phyloP scores from a whole-genome alignment of 306 rosid species.

The Quercus aquifolioides region DNA sequence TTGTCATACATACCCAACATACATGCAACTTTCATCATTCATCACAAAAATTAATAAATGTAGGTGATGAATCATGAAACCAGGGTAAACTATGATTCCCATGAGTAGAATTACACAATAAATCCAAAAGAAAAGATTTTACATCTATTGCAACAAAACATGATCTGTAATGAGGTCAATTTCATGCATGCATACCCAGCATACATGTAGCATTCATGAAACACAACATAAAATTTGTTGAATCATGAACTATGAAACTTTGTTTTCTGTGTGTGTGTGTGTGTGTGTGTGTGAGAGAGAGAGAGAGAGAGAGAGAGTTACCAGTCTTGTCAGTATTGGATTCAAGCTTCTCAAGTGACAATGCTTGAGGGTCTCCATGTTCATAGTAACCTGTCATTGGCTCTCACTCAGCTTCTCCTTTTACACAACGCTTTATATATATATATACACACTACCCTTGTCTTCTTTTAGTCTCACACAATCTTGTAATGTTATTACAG shows the following conservation, averaged over 20 bases:
- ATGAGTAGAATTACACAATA: too few relatives aligned
- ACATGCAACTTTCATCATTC: not conserved
- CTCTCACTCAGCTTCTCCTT: not conserved
- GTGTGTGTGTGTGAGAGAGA: not conserved
- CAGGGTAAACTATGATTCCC: too few relatives aligned
- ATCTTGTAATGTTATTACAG: too few relatives aligned
- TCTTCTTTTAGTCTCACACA: not conserved
- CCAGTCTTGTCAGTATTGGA: constrained; percentile 19
- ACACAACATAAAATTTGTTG: not conserved
- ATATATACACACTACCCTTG: not conserved
- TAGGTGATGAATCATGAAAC: too few relatives aligned
- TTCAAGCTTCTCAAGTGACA: not conserved
- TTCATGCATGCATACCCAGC: not conserved
- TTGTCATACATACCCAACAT: too few relatives aligned
- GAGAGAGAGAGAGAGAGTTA: not conserved
- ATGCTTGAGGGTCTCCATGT: constrained; percentile 14
- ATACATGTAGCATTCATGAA: not conserved
- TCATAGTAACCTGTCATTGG: constrained; percentile 18
- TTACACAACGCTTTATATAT: not conserved
- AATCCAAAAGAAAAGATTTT: too few relatives aligned
- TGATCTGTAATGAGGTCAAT: not conserved
- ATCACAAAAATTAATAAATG: not conserved
- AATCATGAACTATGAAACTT: not conserved
- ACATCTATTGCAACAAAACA: too few relatives aligned
- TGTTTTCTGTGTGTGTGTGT: not conserved